phyloP scores from a whole-genome alignment of 257 asterid species.

The Buddleja alternifolia region DNA sequence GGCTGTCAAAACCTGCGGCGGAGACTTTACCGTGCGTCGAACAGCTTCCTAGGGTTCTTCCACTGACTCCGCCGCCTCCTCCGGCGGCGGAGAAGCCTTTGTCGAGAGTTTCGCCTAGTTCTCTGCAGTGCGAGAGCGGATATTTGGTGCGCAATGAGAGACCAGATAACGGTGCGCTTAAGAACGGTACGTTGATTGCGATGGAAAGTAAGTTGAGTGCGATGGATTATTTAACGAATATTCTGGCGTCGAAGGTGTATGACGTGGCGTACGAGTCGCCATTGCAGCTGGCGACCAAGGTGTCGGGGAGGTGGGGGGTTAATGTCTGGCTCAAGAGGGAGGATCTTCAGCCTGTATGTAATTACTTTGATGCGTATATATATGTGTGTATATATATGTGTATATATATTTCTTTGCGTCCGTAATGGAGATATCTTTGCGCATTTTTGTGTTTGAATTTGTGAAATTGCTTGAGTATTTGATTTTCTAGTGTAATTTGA shows the following conservation, averaged over 20 bases:
- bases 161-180: constrained; percentile 23
- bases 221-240: constrained; percentile 82
- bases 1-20: constrained; percentile 40
- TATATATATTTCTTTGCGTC: background rate
- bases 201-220: constrained; percentile 61
- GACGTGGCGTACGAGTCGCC: constrained; percentile 91
- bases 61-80: constrained; percentile 18
- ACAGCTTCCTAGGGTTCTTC: constrained; percentile 18
- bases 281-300: constrained; percentile 75
- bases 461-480: constrained; percentile 1
- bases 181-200: constrained; percentile 40
- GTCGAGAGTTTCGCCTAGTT: constrained; percentile 49
- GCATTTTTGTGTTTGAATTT: background rate
- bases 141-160: constrained; percentile 49
- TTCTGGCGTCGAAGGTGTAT: constrained; percentile 85
- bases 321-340: constrained; percentile 91
- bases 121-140: constrained; percentile 75
- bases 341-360: constrained; percentile 86
- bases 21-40: constrained; percentile 38
- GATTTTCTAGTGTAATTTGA: background rate
- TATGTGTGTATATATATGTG: background rate
- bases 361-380: background rate
- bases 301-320: constrained; percentile 69
- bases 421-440: background rate
- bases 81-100: constrained; percentile 39